Evolutionary conservation across 306 rosid species (phyloP), one percentile per base, ranked within the genome.

Genomic region (Dalbergia cultrata): DNA sequence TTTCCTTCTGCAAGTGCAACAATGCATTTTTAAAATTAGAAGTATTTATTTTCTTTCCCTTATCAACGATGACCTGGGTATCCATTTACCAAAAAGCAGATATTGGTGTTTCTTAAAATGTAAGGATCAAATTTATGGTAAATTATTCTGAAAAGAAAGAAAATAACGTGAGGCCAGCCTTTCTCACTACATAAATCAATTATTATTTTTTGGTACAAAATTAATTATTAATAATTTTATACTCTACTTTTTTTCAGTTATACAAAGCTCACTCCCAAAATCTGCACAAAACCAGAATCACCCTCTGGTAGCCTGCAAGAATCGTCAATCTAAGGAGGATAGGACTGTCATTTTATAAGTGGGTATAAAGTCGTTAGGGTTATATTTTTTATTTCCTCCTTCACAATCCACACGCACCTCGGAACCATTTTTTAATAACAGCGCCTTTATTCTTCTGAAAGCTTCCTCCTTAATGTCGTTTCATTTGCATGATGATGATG

Each of bases 401-500:
- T 37, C 41, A 4, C 60, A 6, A 70, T 43, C 8, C 39, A 53
- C 82, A 76, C 64, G 26, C 81, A 77, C 81, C 83, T 21, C 66
- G 59, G 5, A 41, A 50, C 65, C 80, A 37, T 72, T 54, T 57
- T 63, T 61, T 73, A 50, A 54, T 74, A 70, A 74, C 80, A 54
- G 81, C 39, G 76, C 56, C 82, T 59, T 84, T 86, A 80, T 82
- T 82, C 67, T 58, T 67, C 67, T 57, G 70, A 76, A 85, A 85
- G 80, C 84, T 83, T 85, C 89, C 58, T 85, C 71, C 54, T 79
- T 83, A 62, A 78, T 82, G 57, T 79, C 88, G 79, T 89, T 68
- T 80, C 83, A 76, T 84, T 84, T 84, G 73, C 72, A 73, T 77
- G 56, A 71, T 37, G 72, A 67, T 18, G 43, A 67, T 17, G 73